Base-by-base conservation (phyloP, 148 eudicot species). In the Silene conica region DNA sequence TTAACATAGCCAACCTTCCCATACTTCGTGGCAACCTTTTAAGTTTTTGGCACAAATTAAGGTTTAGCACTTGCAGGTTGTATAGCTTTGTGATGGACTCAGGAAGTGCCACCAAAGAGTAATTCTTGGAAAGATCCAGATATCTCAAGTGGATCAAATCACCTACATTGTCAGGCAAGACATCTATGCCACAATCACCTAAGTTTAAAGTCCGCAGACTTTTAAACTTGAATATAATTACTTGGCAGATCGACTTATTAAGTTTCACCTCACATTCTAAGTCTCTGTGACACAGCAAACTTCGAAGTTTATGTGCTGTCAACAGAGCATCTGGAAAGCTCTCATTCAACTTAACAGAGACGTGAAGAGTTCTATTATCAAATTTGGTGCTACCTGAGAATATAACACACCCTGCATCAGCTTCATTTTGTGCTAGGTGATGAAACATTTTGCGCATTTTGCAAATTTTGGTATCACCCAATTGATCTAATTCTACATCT, bases 141-240 rank as follows among this genome's bases (percentile, higher is more conserved):
- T 60, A 80, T 45, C 89, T 84, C 63, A 86, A 82, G 50, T 82
- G 85, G n/a, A 63, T 76, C 50, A 80, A 21, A 63, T 76, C 58
- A 2, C 83, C 71, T 13, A 82, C 79, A 26, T 77, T 71, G 13
- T 73, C 78, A 34, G 83, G 83, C 63, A 82, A 48, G 34, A 41
- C 55, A 34, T 69, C 73, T 20, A 85, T 72, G 25, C 75, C 75
- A 21, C 58, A 46, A 25, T 61, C 56, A 45, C 58, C 55, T 15
- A 84, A 38, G 66, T 74, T 77, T 48, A 85, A 67, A 15, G 80
- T 83, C 6, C 84, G 81, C 69, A 82, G 52, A 16, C 80, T 28
- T 45, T 65, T 75, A 16, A 77, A 79, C 16, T 63, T 57, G 34
- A 69, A 52, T 46, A 74, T 31, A 15, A 73, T 22, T 69, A 18